Conservation (phyloP, 805 yeast species). For the Nakazawaea holstii region DNA sequence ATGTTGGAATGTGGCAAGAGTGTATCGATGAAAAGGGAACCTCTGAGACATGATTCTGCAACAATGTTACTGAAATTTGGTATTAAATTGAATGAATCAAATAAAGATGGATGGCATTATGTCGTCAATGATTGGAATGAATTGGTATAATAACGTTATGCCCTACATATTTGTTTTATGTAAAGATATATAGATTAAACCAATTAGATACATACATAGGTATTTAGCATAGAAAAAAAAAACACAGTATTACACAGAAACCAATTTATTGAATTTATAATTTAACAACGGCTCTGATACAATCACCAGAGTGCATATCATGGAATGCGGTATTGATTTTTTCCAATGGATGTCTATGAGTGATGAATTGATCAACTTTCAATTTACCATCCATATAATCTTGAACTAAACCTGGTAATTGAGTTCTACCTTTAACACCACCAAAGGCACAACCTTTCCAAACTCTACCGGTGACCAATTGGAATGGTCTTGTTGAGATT, state of each 20-base stretch:
- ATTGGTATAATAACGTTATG: slow-evolving; percentile 12
- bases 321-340: slow-evolving; percentile 87
- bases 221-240: neutral
- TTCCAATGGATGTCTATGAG: slow-evolving; percentile 76
- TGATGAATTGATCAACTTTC: slow-evolving; percentile 92
- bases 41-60: neutral
- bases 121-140: slow-evolving; percentile 17
- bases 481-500: slow-evolving; percentile 96
- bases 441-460: slow-evolving; percentile 99
- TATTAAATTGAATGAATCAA: neutral
- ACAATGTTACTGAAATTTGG: slow-evolving; percentile 2
- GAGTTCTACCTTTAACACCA: slow-evolving; percentile 96
- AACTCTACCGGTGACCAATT: slow-evolving; percentile 96
- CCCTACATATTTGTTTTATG: neutral
- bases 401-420: slow-evolving; percentile 85
- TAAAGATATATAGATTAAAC: neutral
- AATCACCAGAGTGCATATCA: slow-evolving; percentile 90
- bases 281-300: slow-evolving; percentile 86
- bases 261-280: slow-evolving; percentile 19
- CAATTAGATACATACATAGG: neutral
- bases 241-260: too few relatives aligned
- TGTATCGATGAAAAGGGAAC: slow-evolving; percentile 37
- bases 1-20: slow-evolving; percentile 43
- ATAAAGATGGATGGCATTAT: slow-evolving; percentile 1
- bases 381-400: slow-evolving; percentile 77